Percentiles rank a stretch among this genome's conserved stretches.
Evolutionary conservation across 345 rosid genomes (phyloP).

Genomic region (Pelargonium nanum): DNA sequence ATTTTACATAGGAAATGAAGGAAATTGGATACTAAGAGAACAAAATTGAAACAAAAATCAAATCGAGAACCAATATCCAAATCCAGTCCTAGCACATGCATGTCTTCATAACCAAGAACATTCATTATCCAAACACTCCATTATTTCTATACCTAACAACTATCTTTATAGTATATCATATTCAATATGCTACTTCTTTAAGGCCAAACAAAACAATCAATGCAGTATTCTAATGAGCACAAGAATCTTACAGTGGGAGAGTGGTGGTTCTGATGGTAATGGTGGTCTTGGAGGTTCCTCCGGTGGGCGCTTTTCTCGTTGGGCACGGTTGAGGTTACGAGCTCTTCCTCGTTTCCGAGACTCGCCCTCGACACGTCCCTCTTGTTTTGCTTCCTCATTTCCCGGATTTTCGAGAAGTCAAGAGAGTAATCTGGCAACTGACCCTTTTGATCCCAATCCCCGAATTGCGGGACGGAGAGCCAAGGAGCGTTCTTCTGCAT

Average conservation of each 20-base stretch:
- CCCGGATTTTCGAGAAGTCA: slow-evolving; percentile 85
- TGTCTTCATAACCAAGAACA: no score
- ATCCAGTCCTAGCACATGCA: no score
- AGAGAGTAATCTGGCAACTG: slow-evolving; percentile 77
- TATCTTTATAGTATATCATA: no score
- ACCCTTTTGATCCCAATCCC: slow-evolving; percentile 96
- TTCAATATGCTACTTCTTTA: no score
- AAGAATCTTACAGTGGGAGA: slow-evolving; percentile 59
- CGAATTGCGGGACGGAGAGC: slow-evolving; percentile 94
- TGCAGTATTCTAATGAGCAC: no score
- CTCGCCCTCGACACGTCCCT: slow-evolving; percentile 82
- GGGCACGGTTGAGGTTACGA: slow-evolving; percentile 46
- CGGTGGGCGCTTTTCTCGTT: slow-evolving; percentile 22
- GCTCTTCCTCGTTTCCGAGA: slow-evolving; percentile 85
- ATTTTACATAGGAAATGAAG: no score
- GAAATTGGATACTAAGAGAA: no score
- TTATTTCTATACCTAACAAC: no score
- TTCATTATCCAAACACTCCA: no score
- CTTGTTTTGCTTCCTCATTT: slow-evolving; percentile 92
- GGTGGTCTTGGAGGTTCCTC: slow-evolving; percentile 16
- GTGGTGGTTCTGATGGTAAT: slow-evolving; percentile 28
- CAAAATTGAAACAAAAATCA: no score
- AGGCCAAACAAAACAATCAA: no score
- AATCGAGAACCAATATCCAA: no score
- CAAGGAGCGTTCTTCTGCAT: slow-evolving; percentile 62